phyloP scores from a whole-genome alignment of 495 filamentous ascomycete genomes.

The Hypoxylon fragiforme region DNA sequence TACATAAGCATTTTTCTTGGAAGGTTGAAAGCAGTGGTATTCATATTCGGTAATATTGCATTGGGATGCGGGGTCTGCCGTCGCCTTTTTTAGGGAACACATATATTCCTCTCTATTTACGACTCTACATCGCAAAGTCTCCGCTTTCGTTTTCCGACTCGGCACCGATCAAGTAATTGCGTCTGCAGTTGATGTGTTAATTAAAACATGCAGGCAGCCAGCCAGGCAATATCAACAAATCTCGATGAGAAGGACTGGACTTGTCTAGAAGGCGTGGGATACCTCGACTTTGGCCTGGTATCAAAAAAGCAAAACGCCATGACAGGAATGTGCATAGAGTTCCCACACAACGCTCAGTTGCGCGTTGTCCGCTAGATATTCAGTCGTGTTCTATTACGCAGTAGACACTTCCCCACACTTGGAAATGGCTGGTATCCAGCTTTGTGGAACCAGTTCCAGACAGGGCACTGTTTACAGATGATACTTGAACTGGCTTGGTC shows the following conservation, averaged over 20 bases:
- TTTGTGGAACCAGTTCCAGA: constrained; percentile 6
- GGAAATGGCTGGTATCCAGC: no score
- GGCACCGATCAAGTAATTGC: background rate
- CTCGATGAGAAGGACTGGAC: no score
- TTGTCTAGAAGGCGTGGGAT: no score
- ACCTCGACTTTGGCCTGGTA: background rate
- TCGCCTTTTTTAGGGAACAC: constrained; percentile 38
- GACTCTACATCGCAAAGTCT: constrained; percentile 9
- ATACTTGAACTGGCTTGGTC: background rate
- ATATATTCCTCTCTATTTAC: constrained; percentile 34
- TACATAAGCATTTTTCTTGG: constrained; percentile 45
- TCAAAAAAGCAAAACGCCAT: background rate
- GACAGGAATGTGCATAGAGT: background rate
- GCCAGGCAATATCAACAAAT: no score
- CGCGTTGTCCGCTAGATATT: background rate
- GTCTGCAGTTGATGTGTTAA: no score
- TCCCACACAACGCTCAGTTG: background rate
- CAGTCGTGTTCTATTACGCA: background rate
- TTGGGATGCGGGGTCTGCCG: constrained; percentile 41
- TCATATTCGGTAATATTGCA: constrained; percentile 48
- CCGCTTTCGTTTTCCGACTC: background rate
- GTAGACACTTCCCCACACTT: background rate
- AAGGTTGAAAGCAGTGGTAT: constrained; percentile 38
- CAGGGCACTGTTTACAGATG: background rate
- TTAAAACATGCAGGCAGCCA: no score